Evolutionary conservation across 208 protist species (phyloP), one percentile per base, ranked within the genome.

Genomic region (Trypanosoma rangeli): DNA sequence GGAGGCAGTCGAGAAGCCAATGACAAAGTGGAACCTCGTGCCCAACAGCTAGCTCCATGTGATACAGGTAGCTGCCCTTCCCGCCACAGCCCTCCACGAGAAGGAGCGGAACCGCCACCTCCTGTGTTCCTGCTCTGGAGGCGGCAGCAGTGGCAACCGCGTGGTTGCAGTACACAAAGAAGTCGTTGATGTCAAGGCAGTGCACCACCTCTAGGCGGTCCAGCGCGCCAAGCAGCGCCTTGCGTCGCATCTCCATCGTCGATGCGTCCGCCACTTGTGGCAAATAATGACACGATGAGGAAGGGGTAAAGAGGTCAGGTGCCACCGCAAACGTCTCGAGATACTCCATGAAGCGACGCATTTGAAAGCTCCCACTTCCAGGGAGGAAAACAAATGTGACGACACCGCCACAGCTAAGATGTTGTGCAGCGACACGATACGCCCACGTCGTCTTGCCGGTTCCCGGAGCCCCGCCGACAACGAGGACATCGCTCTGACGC

Each of bases 1-100:
- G 88, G 46, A 94, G 74, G 28, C 70, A 69, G 48, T 75, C 80
- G 33, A 91, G 76, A 16, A 89, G 55, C 74, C 83, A 86, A 62
- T 83, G 64, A 3, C 56, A 74, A 15, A 94, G 66, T 18, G 85
- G 85, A 12, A 84, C 64, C 26, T 66, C 31, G 46, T 67, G 63
- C 16, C 84, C 85, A 0, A 77, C 75, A 9, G 84, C 80, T 22
- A 84, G 79, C 70, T 91, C 88, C 29, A 80, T 77, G 53, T 87
- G 82, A 61, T 85, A 70, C 18, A 86, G 20, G 61, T 82, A 79
- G 60, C 68, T 78, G 5, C 62, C 72, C 15, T 65, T 74, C 5
- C 85, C 87, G 28, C 70, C 59, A 39, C 76, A 56, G 3, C 84
- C 80, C 13, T 86, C 76, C 15, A 86, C 74, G 24, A 94, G 59